Base-by-base conservation (phyloP, 2,329 filamentous ascomycete species). In the Colletotrichum sp. region DNA sequence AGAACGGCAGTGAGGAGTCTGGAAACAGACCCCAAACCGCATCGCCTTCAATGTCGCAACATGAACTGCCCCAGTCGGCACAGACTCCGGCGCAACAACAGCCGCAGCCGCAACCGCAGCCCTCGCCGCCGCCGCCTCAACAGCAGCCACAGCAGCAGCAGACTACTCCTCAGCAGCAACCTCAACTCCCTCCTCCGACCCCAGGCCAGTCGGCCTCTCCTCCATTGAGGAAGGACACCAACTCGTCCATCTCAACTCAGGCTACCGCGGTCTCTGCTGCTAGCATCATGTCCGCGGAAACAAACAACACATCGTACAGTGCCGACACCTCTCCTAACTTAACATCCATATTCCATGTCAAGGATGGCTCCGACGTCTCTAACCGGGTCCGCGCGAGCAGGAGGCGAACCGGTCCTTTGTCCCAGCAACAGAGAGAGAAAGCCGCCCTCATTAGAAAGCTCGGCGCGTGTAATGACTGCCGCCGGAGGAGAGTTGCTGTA, bases 391-490 rank as follows among this genome's bases (percentile, higher is more conserved):
- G 89, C 78, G 84, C 88, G 75, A 91, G 87, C 79, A 87, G 90
- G 78, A 87, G 90, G 81, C 87, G 90, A 70, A 91, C 89, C 75
- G 90, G 90, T 55, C 90, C 90, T 75, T 83, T 91, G 75, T 90
- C 89, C 36, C 86, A 89, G 68, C 85, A 88, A 75, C 90, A 90
- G 78, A 86, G 90, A 80, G 88, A 91, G 77, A 89, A 89, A 80
- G 90, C 90, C 61, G 89, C 89, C 59, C 80, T 91, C 71, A 91
- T 91, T 75, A 83, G 90, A 77, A 91, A 91, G 80, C 82, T 91
- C 67, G 89, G 90, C 71, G 90, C 90, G 62, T 91, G 90, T 78
- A 78, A 80, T 38, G 89, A 90, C 77, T 91, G 90, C 76, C 86
- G 88, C 57, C 85, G 88, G 70, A 84, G 89, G 76, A 85, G 89